A percentile compares a stretch with the other conserved stretches of the same genome.
Conservation (phyloP, 2,329 filamentous ascomycete species). For the Neopestalotiopsis sp. region DNA sequence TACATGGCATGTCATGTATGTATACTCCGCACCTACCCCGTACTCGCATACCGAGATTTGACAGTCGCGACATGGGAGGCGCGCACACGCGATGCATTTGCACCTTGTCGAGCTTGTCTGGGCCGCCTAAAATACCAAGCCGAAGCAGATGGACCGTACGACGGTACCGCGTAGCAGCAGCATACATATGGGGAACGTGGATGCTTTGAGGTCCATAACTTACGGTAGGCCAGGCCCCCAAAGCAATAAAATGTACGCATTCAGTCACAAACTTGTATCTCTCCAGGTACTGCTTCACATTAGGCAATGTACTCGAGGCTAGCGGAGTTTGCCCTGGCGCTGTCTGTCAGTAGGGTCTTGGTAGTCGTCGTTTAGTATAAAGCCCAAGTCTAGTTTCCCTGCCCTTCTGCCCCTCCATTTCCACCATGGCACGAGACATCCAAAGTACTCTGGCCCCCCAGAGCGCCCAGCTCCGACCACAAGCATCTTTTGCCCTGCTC, state of each 20-base stretch:
- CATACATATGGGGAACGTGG: too few species aligned
- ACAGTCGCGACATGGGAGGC: background rate
- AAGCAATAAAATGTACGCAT: too few species aligned
- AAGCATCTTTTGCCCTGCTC: conserved; percentile 8
- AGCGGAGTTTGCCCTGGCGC: conserved; percentile 11
- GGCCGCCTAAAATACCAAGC: background rate
- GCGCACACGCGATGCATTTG: conserved; percentile 2
- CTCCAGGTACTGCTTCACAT: background rate
- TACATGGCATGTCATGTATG: background rate
- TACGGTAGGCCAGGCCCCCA: too few species aligned
- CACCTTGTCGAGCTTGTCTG: background rate
- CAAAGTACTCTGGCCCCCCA: conserved; percentile 43
- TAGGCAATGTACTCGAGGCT: background rate
- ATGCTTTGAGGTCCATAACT: too few species aligned
- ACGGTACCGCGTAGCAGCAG: background rate
- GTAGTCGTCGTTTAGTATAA: conserved; percentile 36
- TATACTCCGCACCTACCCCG: background rate
- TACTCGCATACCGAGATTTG: background rate
- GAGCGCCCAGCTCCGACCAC: conserved; percentile 29
- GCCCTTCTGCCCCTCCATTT: conserved; percentile 37
- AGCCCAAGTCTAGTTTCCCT: conserved; percentile 43
- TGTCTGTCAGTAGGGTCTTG: conserved; percentile 10
- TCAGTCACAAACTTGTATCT: background rate
- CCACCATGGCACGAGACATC: conserved; percentile 49
- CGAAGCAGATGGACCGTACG: background rate